Base-by-base conservation (phyloP, 1,284 basidiomycete species). In the Xerocomus nothofagi region DNA sequence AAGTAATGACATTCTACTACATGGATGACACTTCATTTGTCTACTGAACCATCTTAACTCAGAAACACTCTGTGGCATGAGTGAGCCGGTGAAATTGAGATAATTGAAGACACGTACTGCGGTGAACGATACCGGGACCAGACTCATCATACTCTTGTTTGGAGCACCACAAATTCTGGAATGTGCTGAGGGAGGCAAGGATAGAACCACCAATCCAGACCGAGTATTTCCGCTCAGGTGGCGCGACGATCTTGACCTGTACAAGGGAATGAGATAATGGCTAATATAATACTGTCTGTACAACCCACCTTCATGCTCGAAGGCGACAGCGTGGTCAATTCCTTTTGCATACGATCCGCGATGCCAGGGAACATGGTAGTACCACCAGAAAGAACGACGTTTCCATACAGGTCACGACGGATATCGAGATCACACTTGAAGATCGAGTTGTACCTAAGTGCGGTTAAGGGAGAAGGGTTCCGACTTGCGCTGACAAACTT, bases 161-260 rank as follows among this genome's bases (percentile, higher is more conserved):
- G 57, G 89, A 90, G 79, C 87, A 88, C 91, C 91, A 93, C 65
- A 92, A 72, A 68, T 87, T 88, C 80, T 97, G 94, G 93, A 98
- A 98, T 58, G 95, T 98, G 62, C 86, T 90, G 51, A 98, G 85
- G 51, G 94, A 97, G 32, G 93, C 93, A 53, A 98, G 80, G 72
- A 98, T 98, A 57, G 93, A 97, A 65, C 96, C 95, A 82, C 96
- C 95, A 68, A 98, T 98, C 95, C 95, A 98, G 75, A 97, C 95
- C 49, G 91, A 92, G 81, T 92, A 93, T 73, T 93, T 94, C 66
- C 93, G 79, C 77, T 95, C 93, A 38, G 92, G 93, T 48, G 92
- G 91, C 59, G 91, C 90, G 52, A 92, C 87, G 50, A 94, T 93
- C 85, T 93, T 95, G 79, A 96, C 89, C 86, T 94, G 76, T 71